Percentiles rank a stretch among this genome's conserved stretches.
Evolutionary conservation across 345 rosid genomes (phyloP).

Genomic region (Citrus glauca): DNA sequence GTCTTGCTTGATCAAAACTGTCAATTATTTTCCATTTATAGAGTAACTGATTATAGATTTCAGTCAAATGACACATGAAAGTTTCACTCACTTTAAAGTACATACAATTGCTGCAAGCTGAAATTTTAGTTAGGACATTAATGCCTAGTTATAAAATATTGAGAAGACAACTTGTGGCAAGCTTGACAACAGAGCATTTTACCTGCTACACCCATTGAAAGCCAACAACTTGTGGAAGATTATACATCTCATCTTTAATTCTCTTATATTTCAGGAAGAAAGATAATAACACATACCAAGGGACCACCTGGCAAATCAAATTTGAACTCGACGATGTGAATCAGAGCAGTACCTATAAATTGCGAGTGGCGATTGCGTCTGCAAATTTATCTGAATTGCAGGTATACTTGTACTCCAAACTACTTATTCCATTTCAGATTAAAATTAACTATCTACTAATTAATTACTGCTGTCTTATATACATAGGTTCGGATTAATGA

Average conservation of each 20-base stretch:
- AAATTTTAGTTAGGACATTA: no score
- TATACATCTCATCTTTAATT: neutral
- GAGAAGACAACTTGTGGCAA: no score
- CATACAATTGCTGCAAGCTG: no score
- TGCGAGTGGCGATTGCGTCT: slow-evolving; percentile 72
- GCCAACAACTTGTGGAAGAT: neutral
- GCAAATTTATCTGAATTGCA: slow-evolving; percentile 69
- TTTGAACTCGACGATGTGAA: slow-evolving; percentile 42
- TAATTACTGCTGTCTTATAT: neutral
- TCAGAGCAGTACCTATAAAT: slow-evolving; percentile 35
- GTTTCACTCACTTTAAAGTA: no score
- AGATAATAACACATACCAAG: slow-evolving; percentile 39
- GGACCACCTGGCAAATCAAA: slow-evolving; percentile 78
- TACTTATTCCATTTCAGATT: neutral
- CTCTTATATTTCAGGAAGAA: slow-evolving; percentile 33
- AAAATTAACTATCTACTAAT: neutral
- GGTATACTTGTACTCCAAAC: slow-evolving; percentile 26
- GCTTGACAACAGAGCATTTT: no score
- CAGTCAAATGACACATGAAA: no score
- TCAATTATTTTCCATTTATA: no score
- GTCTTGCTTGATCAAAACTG: no score
- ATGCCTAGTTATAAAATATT: no score
- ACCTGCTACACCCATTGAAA: neutral
- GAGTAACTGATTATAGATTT: no score
- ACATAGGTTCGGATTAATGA: slow-evolving; percentile 60